Base-by-base conservation (phyloP, 2,329 filamentous ascomycete genomes). In the Iodosphaeria phyllophila region DNA sequence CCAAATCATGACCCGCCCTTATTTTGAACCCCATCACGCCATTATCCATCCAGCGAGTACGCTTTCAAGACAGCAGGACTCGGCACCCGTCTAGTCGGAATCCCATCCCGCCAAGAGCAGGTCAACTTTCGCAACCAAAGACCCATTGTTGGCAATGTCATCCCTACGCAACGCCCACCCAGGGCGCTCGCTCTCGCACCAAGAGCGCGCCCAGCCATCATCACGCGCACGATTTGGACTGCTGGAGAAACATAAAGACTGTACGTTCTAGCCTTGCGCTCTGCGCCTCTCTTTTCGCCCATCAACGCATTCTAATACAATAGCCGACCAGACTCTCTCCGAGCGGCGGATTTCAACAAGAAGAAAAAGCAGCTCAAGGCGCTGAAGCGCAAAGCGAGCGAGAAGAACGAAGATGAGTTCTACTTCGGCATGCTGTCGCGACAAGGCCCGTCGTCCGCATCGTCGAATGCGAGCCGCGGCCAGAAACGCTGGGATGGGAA, bases 241-340 rank as follows among this genome's bases (percentile, higher is more conserved):
- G 13, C 72, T 95, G 32, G 89, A 95, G 51, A 95, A 98, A 56
- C 78, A 89, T 63, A 93, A 93, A 58, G 74, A 74, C 43, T 20
- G 44, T 33, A 15, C 20, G n/a, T n/a, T n/a, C n/a, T n/a, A n/a
- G n/a, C n/a, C n/a, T n/a, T n/a, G n/a, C n/a, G n/a, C n/a, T n/a
- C n/a, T n/a, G 21, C 20, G 22, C 23, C 28, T 28, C 30, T 23
- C 32, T 13, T 23, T 16, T 24, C 4, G 13, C 18, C 7, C 23
- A 9, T 8, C 16, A 16, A 12, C 20, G 22, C 5, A 20, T 16
- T 11, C 20, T 31, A 64, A 60, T 70, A 75, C 45, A 74, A 75
- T 48, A 58, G 61, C 23, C n/a, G n/a, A n/a, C n/a, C n/a, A n/a
- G n/a, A n/a, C n/a, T n/a, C n/a, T n/a, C 62, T 70, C 25, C 68